These are phyloP conservation scores for Fusarium siculi DNA, from an alignment of 2,329 filamentous ascomycete genomes.

Conservation along the genomic window DNA sequence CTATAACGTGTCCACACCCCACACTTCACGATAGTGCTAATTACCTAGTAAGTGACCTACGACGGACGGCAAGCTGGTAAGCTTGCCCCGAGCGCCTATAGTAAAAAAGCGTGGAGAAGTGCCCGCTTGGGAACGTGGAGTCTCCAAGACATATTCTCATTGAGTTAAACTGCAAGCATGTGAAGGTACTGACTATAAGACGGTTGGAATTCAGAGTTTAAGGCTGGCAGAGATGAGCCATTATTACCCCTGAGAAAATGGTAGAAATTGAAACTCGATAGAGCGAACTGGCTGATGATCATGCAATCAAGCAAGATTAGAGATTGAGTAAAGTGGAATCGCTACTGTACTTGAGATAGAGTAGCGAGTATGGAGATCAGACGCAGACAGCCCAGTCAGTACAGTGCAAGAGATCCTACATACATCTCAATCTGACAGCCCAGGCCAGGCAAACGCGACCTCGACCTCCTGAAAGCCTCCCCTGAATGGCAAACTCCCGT, in stretches of 20 bases:
- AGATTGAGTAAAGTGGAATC: conserved; percentile 17
- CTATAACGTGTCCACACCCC: conserved; percentile 20
- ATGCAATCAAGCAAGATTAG: conserved; percentile 27
- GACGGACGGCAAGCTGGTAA: conserved; percentile 25
- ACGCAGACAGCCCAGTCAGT: not conserved
- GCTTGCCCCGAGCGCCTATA: conserved; percentile 29
- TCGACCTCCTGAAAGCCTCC: conserved; percentile 34
- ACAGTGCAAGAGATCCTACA: conserved; percentile 3
- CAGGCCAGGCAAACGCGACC: conserved; percentile 23
- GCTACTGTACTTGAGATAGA: conserved; percentile 1
- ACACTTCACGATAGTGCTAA: conserved; percentile 30
- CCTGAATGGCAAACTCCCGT: conserved; percentile 27
- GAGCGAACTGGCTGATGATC: conserved; percentile 36
- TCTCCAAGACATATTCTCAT: conserved; percentile 23
- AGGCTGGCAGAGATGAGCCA: conserved; percentile 1
- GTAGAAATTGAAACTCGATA: not conserved
- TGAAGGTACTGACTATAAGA: not conserved
- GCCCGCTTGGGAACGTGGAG: conserved; percentile 31
- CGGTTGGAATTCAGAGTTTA: conserved; percentile 17
- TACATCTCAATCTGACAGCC: conserved; percentile 21
- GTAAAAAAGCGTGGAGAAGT: conserved; percentile 29
- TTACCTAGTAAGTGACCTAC: not conserved
- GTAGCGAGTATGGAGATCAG: conserved; percentile 12
- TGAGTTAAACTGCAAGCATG: conserved; percentile 11
- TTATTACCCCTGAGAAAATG: conserved; percentile 26